These are phyloP conservation scores for Ceratobasidium sp. DNA, from an alignment of 1,284 basidiomycete species.

Conservation along the genomic window DNA sequence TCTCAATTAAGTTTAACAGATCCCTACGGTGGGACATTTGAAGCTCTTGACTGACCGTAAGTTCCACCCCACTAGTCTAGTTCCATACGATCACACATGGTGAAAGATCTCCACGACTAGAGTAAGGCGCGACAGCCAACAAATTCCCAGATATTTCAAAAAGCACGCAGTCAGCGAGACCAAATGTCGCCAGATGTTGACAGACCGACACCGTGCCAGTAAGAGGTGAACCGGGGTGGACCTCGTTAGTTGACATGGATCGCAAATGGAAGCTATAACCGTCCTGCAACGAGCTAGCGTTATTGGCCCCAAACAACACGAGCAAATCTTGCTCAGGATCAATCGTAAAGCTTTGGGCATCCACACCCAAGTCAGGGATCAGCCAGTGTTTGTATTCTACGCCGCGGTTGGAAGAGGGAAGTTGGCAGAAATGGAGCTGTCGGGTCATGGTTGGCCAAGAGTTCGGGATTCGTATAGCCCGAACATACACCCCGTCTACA, in stretches of 20 bases:
- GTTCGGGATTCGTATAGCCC: conserved; percentile 4
- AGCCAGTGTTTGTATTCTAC: background rate
- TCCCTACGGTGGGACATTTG: background rate
- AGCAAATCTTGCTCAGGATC: background rate
- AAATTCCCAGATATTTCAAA: too few species aligned
- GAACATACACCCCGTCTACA: conserved; percentile 22
- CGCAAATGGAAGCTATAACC: conserved; percentile 21
- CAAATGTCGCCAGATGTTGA: background rate
- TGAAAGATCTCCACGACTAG: too few species aligned
- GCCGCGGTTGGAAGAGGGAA: background rate
- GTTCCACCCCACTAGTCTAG: background rate
- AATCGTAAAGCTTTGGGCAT: background rate
- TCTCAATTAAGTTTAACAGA: too few species aligned
- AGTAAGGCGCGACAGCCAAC: too few species aligned
- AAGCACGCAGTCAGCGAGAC: too few species aligned
- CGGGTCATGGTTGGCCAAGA: background rate
- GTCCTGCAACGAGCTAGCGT: background rate
- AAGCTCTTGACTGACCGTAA: background rate
- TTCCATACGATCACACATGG: background rate
- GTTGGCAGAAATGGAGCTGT: conserved; percentile 3
- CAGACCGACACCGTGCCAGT: background rate
- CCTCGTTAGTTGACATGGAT: conserved; percentile 25
- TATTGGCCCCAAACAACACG: background rate
- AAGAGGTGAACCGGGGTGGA: conserved; percentile 1
- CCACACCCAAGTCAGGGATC: background rate